Percentiles rank a stretch among this genome's conserved stretches.
phyloP scores from a whole-genome alignment of 768 basidiomycete genomes.

The Agrocybe pediades region DNA sequence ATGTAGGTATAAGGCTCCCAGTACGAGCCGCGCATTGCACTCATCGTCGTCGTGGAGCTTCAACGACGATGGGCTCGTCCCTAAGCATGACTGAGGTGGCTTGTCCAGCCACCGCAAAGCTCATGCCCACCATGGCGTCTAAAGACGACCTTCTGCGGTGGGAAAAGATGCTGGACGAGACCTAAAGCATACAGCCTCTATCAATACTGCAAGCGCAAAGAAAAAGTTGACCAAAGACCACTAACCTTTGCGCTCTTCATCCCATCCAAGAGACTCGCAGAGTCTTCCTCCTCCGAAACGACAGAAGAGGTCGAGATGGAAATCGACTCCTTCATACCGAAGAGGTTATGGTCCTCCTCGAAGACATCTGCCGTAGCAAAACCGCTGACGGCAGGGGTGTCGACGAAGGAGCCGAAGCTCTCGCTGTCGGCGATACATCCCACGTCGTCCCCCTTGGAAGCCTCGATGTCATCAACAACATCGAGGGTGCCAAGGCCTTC shows the following conservation, averaged over 20 bases:
- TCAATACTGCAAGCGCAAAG: background rate
- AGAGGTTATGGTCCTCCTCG: background rate
- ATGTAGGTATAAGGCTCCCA: no score
- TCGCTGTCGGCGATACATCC: background rate
- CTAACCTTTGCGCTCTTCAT: background rate
- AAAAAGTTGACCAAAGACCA: background rate
- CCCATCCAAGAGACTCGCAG: no score
- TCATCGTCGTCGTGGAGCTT: background rate
- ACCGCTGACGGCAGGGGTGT: no score
- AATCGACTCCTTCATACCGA: background rate
- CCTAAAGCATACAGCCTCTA: background rate
- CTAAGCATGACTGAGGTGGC: no score
- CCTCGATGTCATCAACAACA: no score
- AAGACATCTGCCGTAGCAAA: background rate
- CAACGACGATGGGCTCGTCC: background rate
- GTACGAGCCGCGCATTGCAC: background rate
- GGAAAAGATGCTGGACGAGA: background rate
- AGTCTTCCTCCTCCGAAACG: background rate
- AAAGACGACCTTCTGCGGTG: background rate
- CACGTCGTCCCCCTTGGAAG: background rate
- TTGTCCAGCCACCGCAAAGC: background rate
- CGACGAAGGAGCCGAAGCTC: background rate
- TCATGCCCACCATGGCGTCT: background rate
- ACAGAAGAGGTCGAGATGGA: background rate
- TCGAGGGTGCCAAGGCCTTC: no score